Evolutionary conservation across 306 rosid genomes (phyloP).

Genomic region (Acacia acuminata): DNA sequence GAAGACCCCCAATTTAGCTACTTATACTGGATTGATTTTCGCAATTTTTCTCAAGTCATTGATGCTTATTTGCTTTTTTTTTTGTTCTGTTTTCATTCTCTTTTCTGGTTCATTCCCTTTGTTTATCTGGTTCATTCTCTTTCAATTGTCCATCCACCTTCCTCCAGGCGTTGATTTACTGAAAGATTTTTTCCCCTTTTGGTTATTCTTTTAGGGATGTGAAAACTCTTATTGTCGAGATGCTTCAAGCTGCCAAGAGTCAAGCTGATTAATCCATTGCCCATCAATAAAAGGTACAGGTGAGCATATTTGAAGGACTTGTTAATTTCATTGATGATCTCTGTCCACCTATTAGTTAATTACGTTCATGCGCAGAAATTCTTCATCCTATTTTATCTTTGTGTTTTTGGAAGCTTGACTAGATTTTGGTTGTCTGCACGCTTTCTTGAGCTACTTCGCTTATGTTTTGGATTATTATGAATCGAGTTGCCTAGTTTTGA

Average conservation of each 20-base stretch:
- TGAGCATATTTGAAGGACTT: constrained; percentile 24
- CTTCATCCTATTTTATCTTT: neutral
- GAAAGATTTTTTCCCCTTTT: neutral
- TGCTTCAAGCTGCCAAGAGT: constrained; percentile 84
- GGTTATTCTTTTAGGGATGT: constrained; percentile 63
- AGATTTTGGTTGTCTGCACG: neutral
- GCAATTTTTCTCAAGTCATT: too few species aligned
- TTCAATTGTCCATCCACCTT: too few species aligned
- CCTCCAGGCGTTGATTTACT: neutral
- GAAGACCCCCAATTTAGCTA: too few species aligned
- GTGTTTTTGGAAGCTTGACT: constrained; percentile 1
- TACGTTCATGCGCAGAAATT: constrained; percentile 6
- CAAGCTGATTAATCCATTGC: constrained; percentile 44
- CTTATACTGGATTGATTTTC: too few species aligned
- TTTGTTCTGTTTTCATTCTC: too few species aligned
- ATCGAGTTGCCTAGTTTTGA: constrained; percentile 25
- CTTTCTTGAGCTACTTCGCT: neutral
- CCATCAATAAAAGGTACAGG: constrained; percentile 35
- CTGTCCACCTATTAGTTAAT: constrained; percentile 15
- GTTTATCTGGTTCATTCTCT: too few species aligned
- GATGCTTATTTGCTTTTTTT: too few species aligned
- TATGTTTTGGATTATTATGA: constrained; percentile 4
- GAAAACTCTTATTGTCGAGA: constrained; percentile 92
- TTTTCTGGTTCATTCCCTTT: too few species aligned
- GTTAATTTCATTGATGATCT: constrained; percentile 5